These are phyloP conservation scores for Xerocomus potaroensis DNA, from an alignment of 768 basidiomycete genomes.

Conservation along the genomic window DNA sequence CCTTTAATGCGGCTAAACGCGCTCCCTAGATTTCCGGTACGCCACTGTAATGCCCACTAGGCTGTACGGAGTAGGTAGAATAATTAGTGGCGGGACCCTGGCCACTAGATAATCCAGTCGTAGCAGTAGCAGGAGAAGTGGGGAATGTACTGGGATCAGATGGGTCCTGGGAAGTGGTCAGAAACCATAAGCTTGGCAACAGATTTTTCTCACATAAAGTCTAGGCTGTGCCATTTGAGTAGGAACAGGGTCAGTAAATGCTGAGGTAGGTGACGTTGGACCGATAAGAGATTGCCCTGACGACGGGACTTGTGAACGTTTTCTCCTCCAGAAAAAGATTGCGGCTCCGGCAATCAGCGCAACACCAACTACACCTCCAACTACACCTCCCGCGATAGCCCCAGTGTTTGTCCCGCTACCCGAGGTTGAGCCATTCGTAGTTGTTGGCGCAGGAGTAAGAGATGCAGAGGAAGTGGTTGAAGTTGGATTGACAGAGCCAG, in stretches of 20 bases:
- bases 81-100: constrained; percentile 11
- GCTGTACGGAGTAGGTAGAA: constrained; percentile 5
- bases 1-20: neutral
- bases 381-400: constrained; percentile 60
- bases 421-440: constrained; percentile 1
- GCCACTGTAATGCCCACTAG: constrained; percentile 23
- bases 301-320: constrained; percentile 20
- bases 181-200: neutral
- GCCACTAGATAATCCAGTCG: constrained; percentile 2
- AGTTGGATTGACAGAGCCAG: constrained; percentile 11
- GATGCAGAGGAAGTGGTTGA: constrained; percentile 14
- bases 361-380: constrained; percentile 56
- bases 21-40: constrained; percentile 22
- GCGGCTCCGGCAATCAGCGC: constrained; percentile 37
- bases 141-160: constrained; percentile 38
- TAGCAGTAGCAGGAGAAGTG: constrained; percentile 15
- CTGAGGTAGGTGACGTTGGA: constrained; percentile 1
- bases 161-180: constrained; percentile 27
- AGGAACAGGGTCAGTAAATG: constrained; percentile 8
- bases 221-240: constrained; percentile 21
- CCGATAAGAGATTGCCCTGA: constrained; percentile 11
- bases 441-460: constrained; percentile 12
- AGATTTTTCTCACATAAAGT: constrained; percentile 26
- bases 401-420: constrained; percentile 36
- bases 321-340: constrained; percentile 38